A percentile compares a stretch with the other conserved stretches of the same genome.
Evolutionary conservation across 768 basidiomycete species (phyloP).

Genomic region (Tricholoma saponaceum): DNA sequence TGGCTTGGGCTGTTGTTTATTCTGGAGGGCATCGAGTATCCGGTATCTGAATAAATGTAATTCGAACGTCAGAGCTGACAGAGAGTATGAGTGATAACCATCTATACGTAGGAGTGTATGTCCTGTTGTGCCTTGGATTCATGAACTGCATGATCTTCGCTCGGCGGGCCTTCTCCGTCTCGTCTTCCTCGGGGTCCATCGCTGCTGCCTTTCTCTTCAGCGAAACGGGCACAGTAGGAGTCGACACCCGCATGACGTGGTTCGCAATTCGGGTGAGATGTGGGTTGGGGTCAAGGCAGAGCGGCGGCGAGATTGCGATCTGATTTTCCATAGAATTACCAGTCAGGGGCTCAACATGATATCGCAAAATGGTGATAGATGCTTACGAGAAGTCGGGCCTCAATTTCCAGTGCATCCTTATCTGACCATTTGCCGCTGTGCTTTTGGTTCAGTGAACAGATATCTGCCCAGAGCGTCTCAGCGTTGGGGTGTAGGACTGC

Average conservation of each 20-base stretch:
- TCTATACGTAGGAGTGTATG: conserved; percentile 47
- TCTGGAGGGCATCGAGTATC: conserved; percentile 49
- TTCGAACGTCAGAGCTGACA: neutral
- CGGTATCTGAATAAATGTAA: conserved; percentile 39
- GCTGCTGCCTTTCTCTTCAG: conserved; percentile 74
- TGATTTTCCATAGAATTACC: conserved; percentile 21
- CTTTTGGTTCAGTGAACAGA: conserved; percentile 65
- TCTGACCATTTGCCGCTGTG: conserved; percentile 63
- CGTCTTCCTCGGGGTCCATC: conserved; percentile 72
- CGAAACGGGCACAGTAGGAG: conserved; percentile 66
- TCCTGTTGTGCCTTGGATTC: conserved; percentile 53
- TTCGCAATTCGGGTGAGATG: conserved; percentile 76
- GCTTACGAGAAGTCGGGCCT: conserved; percentile 70
- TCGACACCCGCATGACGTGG: conserved; percentile 66
- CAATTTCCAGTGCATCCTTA: conserved; percentile 65
- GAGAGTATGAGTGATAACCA: conserved; percentile 1
- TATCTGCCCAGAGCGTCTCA: conserved; percentile 77
- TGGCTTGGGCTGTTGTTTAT: conserved; percentile 23
- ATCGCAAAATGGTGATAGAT: neutral
- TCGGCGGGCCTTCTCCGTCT: conserved; percentile 67
- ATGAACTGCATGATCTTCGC: conserved; percentile 77
- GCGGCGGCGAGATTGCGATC: conserved; percentile 70
- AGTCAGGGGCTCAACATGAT: neutral
- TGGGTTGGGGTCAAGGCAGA: conserved; percentile 79
- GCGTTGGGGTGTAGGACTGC: conserved; percentile 74